Evolutionary conservation across 768 basidiomycete species (phyloP).

Genomic region (Termitomyces heimii): DNA sequence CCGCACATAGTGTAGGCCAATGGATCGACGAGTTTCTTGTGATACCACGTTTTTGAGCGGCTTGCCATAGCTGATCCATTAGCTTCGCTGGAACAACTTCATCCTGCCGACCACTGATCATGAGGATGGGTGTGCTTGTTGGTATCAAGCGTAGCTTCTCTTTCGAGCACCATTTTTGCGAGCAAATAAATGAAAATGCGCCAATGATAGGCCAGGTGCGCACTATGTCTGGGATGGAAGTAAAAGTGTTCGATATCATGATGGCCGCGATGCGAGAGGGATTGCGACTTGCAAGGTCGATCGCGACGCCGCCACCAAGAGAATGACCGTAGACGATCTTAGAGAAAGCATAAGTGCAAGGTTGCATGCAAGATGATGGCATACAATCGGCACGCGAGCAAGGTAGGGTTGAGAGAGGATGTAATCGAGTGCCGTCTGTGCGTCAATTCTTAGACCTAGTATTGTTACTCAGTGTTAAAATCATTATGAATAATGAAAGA

Average conservation of each 20-base stretch:
- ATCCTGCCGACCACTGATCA: constrained; percentile 62
- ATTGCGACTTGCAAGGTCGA: constrained; percentile 75
- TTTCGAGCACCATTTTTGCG: constrained; percentile 78
- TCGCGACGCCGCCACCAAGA: constrained; percentile 85
- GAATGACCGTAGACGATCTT: constrained; percentile 71
- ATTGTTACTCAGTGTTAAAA: not conserved
- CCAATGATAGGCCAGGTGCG: constrained; percentile 58
- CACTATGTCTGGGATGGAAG: constrained; percentile 71
- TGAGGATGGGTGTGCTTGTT: constrained; percentile 54
- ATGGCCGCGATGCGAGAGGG: constrained; percentile 61
- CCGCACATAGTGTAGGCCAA: constrained; percentile 9
- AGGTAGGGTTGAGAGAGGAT: constrained; percentile 51
- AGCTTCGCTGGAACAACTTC: constrained; percentile 57
- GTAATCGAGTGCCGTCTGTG: constrained; percentile 74
- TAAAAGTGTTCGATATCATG: constrained; percentile 87
- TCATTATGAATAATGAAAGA: not conserved
- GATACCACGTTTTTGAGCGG: constrained; percentile 33
- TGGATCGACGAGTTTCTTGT: not conserved
- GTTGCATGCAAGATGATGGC: not conserved
- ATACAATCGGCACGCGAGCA: constrained; percentile 53
- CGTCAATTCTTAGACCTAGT: constrained; percentile 68
- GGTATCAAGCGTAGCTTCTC: constrained; percentile 54
- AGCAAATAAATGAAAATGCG: constrained; percentile 63
- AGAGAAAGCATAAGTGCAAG: not conserved
- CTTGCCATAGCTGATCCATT: constrained; percentile 57